phyloP scores from a whole-genome alignment of 2,329 filamentous ascomycete species.

The Graphilbum sp. region DNA sequence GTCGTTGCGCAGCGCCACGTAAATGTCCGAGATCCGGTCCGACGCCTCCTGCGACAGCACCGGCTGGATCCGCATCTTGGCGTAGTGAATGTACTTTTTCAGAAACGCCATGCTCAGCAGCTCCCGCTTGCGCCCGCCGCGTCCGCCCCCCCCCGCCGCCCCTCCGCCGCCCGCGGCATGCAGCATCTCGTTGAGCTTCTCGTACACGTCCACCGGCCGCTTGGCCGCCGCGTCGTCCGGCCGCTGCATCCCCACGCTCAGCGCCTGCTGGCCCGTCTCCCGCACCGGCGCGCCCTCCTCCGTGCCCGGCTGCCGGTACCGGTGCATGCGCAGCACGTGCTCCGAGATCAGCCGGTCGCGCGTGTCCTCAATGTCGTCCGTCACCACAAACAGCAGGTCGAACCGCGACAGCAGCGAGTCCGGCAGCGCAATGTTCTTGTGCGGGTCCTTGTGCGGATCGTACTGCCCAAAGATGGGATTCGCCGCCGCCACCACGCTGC shows the following conservation, averaged over 20 bases:
- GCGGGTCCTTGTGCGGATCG: constrained; percentile 94
- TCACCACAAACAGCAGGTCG: constrained; percentile 93
- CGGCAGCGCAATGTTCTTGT: constrained; percentile 94
- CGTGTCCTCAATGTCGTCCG: constrained; percentile 92
- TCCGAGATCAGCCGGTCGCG: constrained; percentile 85
- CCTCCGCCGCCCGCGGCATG: constrained; percentile 66
- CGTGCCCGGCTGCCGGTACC: constrained; percentile 79
- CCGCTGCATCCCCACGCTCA: constrained; percentile 74
- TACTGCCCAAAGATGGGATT: constrained; percentile 98
- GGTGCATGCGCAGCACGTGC: constrained; percentile 92
- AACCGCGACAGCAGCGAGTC: constrained; percentile 97
- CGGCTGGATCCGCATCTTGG: constrained; percentile 81
- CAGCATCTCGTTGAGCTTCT: constrained; percentile 93
- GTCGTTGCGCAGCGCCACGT: constrained; percentile 86
- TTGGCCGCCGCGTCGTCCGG: constrained; percentile 46
- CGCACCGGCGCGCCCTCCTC: constrained; percentile 92
- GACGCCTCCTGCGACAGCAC: constrained; percentile 80
- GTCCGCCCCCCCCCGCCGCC: constrained; percentile 56
- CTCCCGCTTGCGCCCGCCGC: constrained; percentile 64
- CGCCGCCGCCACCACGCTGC: constrained; percentile 88
- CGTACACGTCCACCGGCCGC: constrained; percentile 72
- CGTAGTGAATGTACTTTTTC: constrained; percentile 99
- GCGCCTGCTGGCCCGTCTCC: constrained; percentile 66
- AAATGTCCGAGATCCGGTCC: constrained; percentile 79
- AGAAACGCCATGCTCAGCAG: constrained; percentile 94